These are phyloP conservation scores for Calocera cornea DNA, from an alignment of 768 basidiomycete species.

Conservation along the genomic window DNA sequence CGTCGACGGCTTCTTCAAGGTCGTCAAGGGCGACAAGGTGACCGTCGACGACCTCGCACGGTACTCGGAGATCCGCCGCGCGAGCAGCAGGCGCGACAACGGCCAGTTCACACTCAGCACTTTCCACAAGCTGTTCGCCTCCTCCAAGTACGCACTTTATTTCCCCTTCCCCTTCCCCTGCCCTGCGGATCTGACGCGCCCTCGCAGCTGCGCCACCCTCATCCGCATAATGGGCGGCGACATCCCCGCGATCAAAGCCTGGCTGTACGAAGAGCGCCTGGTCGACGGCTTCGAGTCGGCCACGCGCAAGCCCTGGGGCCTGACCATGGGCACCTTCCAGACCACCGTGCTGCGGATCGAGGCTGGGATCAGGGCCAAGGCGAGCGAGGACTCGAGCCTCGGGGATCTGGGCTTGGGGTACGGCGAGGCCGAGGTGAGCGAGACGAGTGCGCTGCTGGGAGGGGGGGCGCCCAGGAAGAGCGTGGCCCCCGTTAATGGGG, in stretches of 20 bases:
- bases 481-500: too few species aligned
- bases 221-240: slow-evolving; percentile 54
- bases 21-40: slow-evolving; percentile 28
- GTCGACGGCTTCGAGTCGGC: slow-evolving; percentile 59
- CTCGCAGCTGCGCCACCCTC: slow-evolving; percentile 40
- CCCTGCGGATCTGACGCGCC: slow-evolving; percentile 1
- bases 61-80: slow-evolving; percentile 46
- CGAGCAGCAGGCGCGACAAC: slow-evolving; percentile 40
- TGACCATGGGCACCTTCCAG: slow-evolving; percentile 49
- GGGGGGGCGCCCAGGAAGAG: too few species aligned
- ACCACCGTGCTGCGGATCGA: slow-evolving; percentile 7
- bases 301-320: slow-evolving; percentile 38
- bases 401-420: background rate
- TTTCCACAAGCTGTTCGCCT: slow-evolving; percentile 49
- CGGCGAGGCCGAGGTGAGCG: background rate
- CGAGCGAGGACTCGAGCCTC: background rate
- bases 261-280: slow-evolving; percentile 57
- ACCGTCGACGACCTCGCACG: slow-evolving; percentile 50
- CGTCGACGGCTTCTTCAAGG: slow-evolving; percentile 22
- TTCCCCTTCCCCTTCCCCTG: background rate
- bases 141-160: slow-evolving; percentile 44
- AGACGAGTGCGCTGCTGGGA: background rate
- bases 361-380: background rate
- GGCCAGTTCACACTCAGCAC: slow-evolving; percentile 39
- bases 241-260: slow-evolving; percentile 37